Evolutionary conservation across 805 yeast species (phyloP), one percentile per base, ranked within the genome.

Genomic region (Wickerhamiella dianesei): DNA sequence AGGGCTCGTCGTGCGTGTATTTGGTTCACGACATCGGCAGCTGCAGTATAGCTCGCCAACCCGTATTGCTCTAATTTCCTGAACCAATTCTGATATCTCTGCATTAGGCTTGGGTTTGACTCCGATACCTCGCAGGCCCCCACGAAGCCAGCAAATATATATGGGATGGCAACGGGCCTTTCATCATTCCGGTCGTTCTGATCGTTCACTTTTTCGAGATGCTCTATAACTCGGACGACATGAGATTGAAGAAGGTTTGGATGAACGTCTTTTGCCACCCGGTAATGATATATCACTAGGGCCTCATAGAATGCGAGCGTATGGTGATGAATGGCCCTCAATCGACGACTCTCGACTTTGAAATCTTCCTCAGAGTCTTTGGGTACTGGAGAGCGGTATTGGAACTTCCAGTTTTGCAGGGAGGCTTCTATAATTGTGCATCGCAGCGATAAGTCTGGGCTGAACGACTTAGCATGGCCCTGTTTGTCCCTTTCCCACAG

Each of bases 271-370:
- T 18, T 36, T 6, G 39, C 39, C 14, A 36, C 39, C 8, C 39
- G 39, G 14, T 36, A 36, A 18, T 36, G 39, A 36, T 36, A 36
- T 6, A 36, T 18, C 17, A 36, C 19, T 5, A 36, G 17, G 8
- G 39, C 39, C 39, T 36, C 39, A 18, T 36, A 36, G 39, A 36
- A 36, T 16, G 39, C 19, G 17, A 36, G 39, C 19, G 39, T 36
- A n/a, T 36, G 39, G 14, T 36, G 39, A n/a, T 36, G 17, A 36
- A 36, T 25, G 6, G 32, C 32, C 12, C 32, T 25, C 9, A 25
- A 12, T 25, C 32, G 32, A 25, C 32, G 32, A 12, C 12, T 25
- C 32, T 25, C 32, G 12, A 25, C 32, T 25, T 6, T 6, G 12
- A 6, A 25, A 12, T 25, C 32, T 6, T 12, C 32, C 32, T 25